A percentile compares a stretch with the other conserved stretches of the same genome.
phyloP scores from a whole-genome alignment of 2,329 filamentous ascomycete species.

The Sclerotinia trifoliorum region DNA sequence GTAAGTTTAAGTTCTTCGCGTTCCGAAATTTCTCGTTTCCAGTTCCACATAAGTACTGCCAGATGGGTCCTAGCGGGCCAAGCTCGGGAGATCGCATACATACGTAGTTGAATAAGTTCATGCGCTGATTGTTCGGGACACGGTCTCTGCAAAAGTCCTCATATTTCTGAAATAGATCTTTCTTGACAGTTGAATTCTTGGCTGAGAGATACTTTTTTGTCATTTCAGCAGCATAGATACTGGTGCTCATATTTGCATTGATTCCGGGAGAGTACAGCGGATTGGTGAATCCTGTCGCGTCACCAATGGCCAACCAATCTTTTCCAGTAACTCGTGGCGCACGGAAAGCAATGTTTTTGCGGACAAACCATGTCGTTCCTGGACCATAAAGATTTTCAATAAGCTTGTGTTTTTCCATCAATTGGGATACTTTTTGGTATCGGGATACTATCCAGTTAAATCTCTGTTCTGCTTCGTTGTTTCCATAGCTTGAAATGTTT shows the following conservation, averaged over 20 bases:
- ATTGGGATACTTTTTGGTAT: slow-evolving; percentile 32
- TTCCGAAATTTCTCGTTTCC: slow-evolving; percentile 26
- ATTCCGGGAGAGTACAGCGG: slow-evolving; percentile 38
- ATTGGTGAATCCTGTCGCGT: slow-evolving; percentile 38
- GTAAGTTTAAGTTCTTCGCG: slow-evolving; percentile 15
- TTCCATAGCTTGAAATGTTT: slow-evolving; percentile 31
- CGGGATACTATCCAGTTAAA: slow-evolving; percentile 35
- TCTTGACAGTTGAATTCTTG: neutral
- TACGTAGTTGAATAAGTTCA: slow-evolving; percentile 35
- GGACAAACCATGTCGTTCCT: slow-evolving; percentile 33
- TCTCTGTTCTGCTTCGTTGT: slow-evolving; percentile 34
- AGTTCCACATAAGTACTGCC: slow-evolving; percentile 32
- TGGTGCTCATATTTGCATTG: slow-evolving; percentile 32
- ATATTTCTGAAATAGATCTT: slow-evolving; percentile 23
- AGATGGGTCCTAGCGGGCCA: slow-evolving; percentile 31
- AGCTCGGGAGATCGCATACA: slow-evolving; percentile 30
- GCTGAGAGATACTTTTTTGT: slow-evolving; percentile 22
- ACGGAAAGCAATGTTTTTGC: slow-evolving; percentile 29
- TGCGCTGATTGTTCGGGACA: slow-evolving; percentile 29
- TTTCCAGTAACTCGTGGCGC: slow-evolving; percentile 34
- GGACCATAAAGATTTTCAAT: slow-evolving; percentile 33
- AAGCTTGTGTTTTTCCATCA: slow-evolving; percentile 32
- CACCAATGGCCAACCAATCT: slow-evolving; percentile 37
- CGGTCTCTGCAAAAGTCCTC: slow-evolving; percentile 28
- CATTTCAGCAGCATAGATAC: slow-evolving; percentile 25